A percentile compares a stretch with the other conserved stretches of the same genome.
phyloP scores from a whole-genome alignment of 192 early-diverging fungal genomes.

The Coemansia reversa region DNA sequence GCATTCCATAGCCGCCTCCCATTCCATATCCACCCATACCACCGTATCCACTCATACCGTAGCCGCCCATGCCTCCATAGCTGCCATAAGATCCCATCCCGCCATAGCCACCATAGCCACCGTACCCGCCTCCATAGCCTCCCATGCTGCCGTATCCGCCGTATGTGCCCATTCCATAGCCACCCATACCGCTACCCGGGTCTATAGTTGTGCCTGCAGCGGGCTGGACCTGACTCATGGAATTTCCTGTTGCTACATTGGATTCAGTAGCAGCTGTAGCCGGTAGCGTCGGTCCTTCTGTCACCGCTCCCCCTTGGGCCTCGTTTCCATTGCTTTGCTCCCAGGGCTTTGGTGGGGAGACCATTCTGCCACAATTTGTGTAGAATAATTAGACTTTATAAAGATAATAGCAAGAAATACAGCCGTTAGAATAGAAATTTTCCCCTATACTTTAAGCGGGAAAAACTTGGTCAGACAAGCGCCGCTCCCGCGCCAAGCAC shows the following conservation, averaged over 20 bases:
- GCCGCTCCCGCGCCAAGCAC: background rate
- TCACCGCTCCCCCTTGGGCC: background rate
- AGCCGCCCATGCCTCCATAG: constrained; percentile 49
- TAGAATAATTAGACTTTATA: background rate
- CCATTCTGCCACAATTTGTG: constrained; percentile 19
- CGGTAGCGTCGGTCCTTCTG: constrained; percentile 22
- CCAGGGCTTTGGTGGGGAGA: constrained; percentile 53
- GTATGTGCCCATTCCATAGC: constrained; percentile 53
- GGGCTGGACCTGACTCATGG: constrained; percentile 9
- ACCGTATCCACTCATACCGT: constrained; percentile 52
- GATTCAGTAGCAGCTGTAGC: constrained; percentile 26
- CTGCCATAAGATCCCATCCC: constrained; percentile 24
- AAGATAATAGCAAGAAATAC: background rate
- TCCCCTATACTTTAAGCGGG: background rate
- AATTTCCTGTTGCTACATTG: constrained; percentile 24
- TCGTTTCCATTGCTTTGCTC: constrained; percentile 20
- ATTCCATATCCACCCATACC: constrained; percentile 56
- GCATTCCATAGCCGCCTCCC: constrained; percentile 56
- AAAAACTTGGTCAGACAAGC: background rate
- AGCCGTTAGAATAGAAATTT: background rate
- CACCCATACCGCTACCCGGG: constrained; percentile 5
- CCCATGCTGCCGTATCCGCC: constrained; percentile 52
- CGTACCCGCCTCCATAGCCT: constrained; percentile 33
- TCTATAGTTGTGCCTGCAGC: constrained; percentile 4
- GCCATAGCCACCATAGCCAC: constrained; percentile 54